These are phyloP conservation scores for Chytriomyces confervae DNA, from an alignment of 192 early-diverging fungal species.

Conservation along the genomic window DNA sequence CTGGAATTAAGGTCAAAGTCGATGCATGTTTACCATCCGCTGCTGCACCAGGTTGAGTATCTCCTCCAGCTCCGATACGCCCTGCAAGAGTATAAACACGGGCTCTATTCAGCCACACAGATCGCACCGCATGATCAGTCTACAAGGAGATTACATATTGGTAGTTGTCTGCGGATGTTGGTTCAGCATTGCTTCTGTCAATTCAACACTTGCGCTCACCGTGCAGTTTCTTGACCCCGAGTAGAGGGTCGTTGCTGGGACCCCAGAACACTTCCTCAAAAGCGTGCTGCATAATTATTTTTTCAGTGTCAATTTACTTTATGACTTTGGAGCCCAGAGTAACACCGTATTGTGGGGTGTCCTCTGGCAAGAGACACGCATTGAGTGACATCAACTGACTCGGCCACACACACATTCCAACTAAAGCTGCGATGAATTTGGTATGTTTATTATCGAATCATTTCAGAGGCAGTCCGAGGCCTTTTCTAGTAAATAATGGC, in stretches of 20 bases:
- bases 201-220: constrained; percentile 25
- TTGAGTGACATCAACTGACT: too few relatives aligned
- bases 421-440: too few relatives aligned
- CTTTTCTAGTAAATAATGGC: constrained; percentile 87
- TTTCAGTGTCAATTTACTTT: too few relatives aligned
- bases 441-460: too few relatives aligned
- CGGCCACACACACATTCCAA: too few relatives aligned
- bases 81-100: constrained; percentile 13
- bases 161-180: constrained; percentile 27
- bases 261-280: constrained; percentile 59
- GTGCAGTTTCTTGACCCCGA: constrained; percentile 39
- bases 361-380: too few relatives aligned
- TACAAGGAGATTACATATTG: constrained; percentile 15
- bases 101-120: too few relatives aligned
- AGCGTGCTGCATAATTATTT: neutral
- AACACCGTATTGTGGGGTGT: too few relatives aligned
- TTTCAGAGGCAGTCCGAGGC: constrained; percentile 38
- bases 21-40: constrained; percentile 9
- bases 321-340: too few relatives aligned
- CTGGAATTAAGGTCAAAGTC: neutral
- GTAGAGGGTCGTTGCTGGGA: constrained; percentile 39
- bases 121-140: too few relatives aligned
- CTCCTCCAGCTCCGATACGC: constrained; percentile 48
- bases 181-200: neutral
- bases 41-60: constrained; percentile 17